These are phyloP conservation scores for Tetragonia tetragonoides DNA, from an alignment of 148 eudicot species.

Conservation along the genomic window DNA sequence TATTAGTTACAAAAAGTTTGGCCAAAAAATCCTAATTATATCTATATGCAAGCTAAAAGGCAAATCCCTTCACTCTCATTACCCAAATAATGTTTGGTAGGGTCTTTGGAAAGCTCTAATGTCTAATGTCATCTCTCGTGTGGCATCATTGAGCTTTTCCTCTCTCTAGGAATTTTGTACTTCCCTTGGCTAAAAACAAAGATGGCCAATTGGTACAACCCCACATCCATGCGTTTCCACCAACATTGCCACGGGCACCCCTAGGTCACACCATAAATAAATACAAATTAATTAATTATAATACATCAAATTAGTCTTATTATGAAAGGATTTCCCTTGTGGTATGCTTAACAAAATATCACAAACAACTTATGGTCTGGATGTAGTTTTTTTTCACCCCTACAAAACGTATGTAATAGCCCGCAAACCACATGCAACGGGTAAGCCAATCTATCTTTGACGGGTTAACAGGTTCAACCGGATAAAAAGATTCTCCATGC, in stretches of 20 bases:
- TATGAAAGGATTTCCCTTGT: too few species aligned
- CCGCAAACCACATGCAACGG: too few species aligned
- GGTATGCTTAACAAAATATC: too few species aligned
- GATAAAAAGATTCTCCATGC: too few species aligned
- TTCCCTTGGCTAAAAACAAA: constrained; percentile 13
- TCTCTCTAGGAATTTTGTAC: not conserved
- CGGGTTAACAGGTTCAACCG: too few species aligned
- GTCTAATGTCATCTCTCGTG: constrained; percentile 18
- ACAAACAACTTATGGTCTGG: too few species aligned
- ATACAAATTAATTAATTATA: too few species aligned
- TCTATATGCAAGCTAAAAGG: constrained; percentile 11
- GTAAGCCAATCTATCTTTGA: too few species aligned
- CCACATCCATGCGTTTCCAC: constrained; percentile 14
- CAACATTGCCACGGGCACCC: not conserved
- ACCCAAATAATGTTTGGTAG: constrained; percentile 8
- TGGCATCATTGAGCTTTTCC: constrained; percentile 8
- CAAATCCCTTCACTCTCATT: constrained; percentile 1
- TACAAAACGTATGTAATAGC: too few species aligned
- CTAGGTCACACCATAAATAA: too few species aligned
- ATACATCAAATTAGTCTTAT: too few species aligned
- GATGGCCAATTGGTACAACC: not conserved
- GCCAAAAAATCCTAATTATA: constrained; percentile 20
- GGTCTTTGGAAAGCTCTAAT: constrained; percentile 1
- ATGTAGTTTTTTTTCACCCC: too few species aligned
- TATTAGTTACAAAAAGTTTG: not conserved